Conservation (phyloP, 768 basidiomycete species). For the Hemileccinum rubropunctum region DNA sequence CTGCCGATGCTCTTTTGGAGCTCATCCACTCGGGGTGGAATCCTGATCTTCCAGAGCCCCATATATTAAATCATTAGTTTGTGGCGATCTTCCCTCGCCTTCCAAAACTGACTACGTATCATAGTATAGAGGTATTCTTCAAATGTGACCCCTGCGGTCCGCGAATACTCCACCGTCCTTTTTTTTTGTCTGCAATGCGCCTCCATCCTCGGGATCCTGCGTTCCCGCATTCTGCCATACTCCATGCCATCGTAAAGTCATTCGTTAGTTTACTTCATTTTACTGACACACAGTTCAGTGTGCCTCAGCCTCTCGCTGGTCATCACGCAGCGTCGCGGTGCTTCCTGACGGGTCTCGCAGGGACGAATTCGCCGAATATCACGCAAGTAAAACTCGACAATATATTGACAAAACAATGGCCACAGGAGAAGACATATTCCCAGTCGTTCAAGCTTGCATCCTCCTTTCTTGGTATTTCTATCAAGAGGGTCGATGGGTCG, state of each 20-base stretch:
- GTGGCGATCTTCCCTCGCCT: constrained; percentile 26
- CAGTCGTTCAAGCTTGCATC: constrained; percentile 83
- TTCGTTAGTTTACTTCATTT: constrained; percentile 1
- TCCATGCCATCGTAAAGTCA: constrained; percentile 80
- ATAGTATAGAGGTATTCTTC: constrained; percentile 85
- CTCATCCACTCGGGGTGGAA: constrained; percentile 81
- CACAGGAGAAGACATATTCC: constrained; percentile 84
- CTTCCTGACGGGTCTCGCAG: constrained; percentile 72
- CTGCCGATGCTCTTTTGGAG: constrained; percentile 56
- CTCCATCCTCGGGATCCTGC: constrained; percentile 76
- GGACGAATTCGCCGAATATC: constrained; percentile 86
- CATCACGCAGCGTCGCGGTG: constrained; percentile 63
- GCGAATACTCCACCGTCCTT: constrained; percentile 76
- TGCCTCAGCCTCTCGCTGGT: constrained; percentile 81
- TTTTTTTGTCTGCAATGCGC: constrained; percentile 76
- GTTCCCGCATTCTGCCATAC: constrained; percentile 86
- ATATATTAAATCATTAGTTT: constrained; percentile 72
- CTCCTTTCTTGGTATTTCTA: constrained; percentile 90
- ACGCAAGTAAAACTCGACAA: constrained; percentile 81
- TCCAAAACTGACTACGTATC: constrained; percentile 14
- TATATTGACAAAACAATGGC: constrained; percentile 90
- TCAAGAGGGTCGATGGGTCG: constrained; percentile 86
- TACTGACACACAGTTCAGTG: constrained; percentile 46
- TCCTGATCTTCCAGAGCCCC: constrained; percentile 77
- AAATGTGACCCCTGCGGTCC: constrained; percentile 85